Evolutionary conservation across 2,329 filamentous ascomycete genomes (phyloP).

Genomic region (Chaetomium sp.): DNA sequence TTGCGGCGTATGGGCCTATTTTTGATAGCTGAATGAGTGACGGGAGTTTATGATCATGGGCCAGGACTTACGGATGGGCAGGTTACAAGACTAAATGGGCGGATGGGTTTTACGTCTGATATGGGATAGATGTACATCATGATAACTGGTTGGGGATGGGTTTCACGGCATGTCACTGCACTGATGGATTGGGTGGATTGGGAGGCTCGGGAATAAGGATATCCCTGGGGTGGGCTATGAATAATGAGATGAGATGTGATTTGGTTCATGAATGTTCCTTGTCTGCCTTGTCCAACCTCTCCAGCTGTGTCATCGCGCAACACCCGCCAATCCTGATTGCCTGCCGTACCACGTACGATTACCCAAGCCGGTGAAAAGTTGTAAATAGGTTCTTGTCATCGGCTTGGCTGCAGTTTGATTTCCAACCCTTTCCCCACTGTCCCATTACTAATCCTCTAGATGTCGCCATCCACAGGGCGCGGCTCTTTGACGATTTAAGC

Average conservation of each 20-base stretch:
- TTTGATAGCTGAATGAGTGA: constrained; percentile 38
- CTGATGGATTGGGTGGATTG: not conserved
- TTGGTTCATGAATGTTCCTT: not conserved
- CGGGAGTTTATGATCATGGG: not conserved
- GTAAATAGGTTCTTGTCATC: not conserved
- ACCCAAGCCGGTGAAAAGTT: too few species aligned
- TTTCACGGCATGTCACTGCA: not conserved
- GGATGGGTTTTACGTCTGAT: not conserved
- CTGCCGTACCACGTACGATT: not conserved
- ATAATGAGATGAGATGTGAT: not conserved
- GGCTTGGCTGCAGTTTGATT: constrained; percentile 12
- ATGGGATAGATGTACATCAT: not conserved
- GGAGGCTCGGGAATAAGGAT: not conserved
- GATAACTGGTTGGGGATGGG: not conserved
- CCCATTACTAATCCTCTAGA: constrained; percentile 1
- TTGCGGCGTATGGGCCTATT: constrained; percentile 43
- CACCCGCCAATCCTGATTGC: not conserved
- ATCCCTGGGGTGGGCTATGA: not conserved
- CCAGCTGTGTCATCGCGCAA: not conserved
- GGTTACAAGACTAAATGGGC: not conserved
- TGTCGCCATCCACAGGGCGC: constrained; percentile 4
- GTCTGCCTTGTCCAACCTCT: not conserved
- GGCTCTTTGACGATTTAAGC: not conserved
- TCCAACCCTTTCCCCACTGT: not conserved
- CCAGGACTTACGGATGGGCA: not conserved